phyloP scores from a whole-genome alignment of 2,329 filamentous ascomycete species.

The Clonostachys byssicola region DNA sequence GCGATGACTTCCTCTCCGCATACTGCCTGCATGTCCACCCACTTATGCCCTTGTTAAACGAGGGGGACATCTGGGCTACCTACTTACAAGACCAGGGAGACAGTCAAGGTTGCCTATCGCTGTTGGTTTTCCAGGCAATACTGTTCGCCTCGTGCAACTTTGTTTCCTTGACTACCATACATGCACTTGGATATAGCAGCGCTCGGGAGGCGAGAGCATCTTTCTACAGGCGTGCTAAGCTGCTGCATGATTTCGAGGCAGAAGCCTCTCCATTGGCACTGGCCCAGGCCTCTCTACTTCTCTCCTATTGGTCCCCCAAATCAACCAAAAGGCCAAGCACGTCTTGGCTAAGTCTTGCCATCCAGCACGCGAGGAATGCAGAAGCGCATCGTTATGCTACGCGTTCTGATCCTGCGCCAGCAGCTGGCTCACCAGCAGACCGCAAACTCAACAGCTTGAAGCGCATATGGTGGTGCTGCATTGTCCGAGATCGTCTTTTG shows the following conservation, averaged over 20 bases:
- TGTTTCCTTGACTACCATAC: slow-evolving; percentile 30
- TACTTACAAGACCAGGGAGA: slow-evolving; percentile 4
- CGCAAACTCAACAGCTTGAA: slow-evolving; percentile 37
- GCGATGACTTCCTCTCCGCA: slow-evolving; percentile 43
- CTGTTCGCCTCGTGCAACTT: slow-evolving; percentile 38
- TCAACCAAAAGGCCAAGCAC: slow-evolving; percentile 34
- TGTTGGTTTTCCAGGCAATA: slow-evolving; percentile 41
- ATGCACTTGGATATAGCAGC: slow-evolving; percentile 33
- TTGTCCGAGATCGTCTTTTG: slow-evolving; percentile 45
- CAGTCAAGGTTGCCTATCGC: slow-evolving; percentile 22
- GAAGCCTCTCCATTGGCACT: slow-evolving; percentile 33
- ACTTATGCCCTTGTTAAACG: slow-evolving; percentile 34
- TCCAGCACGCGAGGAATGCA: slow-evolving; percentile 43
- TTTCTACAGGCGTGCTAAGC: slow-evolving; percentile 32
- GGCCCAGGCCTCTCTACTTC: slow-evolving; percentile 34
- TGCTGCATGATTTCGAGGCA: slow-evolving; percentile 38
- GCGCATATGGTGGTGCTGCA: slow-evolving; percentile 50
- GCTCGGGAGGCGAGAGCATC: slow-evolving; percentile 36
- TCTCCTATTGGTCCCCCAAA: slow-evolving; percentile 34
- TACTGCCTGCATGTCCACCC: slow-evolving; percentile 43
- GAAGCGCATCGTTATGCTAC: slow-evolving; percentile 35
- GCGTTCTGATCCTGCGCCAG: slow-evolving; percentile 19
- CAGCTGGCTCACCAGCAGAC: slow-evolving; percentile 20
- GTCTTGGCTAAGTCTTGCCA: slow-evolving; percentile 42
- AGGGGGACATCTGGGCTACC: slow-evolving; percentile 27